These are phyloP conservation scores for Lentinula novae-zelandiae DNA, from an alignment of 1,284 basidiomycete genomes.

Conservation along the genomic window DNA sequence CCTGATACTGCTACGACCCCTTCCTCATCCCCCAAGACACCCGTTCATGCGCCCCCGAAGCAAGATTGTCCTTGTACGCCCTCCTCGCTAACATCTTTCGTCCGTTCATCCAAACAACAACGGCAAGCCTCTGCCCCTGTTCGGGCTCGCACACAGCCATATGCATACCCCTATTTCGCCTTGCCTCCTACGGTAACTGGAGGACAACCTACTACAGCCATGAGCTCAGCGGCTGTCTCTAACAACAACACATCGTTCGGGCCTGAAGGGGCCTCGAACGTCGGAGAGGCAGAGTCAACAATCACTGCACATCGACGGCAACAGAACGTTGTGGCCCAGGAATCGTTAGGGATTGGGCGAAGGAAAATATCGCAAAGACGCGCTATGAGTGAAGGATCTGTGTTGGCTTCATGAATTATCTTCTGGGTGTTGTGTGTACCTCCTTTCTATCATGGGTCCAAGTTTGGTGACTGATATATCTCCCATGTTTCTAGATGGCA, in stretches of 20 bases:
- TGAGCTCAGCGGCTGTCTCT: background rate
- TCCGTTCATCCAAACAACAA: constrained; percentile 5
- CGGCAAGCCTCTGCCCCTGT: constrained; percentile 3
- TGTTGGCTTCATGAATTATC: background rate
- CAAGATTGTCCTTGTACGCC: background rate
- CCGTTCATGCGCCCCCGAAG: background rate
- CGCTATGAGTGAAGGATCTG: background rate
- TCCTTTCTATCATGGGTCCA: background rate
- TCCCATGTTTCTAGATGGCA: background rate
- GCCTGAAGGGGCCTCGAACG: background rate
- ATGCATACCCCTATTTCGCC: constrained; percentile 15
- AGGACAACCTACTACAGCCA: background rate
- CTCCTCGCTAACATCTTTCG: background rate
- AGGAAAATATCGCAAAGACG: background rate
- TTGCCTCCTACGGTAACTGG: constrained; percentile 3
- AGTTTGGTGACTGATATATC: too few species aligned
- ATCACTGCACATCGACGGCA: background rate
- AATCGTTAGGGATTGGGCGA: constrained; percentile 1
- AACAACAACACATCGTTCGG: background rate
- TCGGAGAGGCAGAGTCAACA: background rate
- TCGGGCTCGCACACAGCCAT: constrained; percentile 12
- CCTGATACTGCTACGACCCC: background rate
- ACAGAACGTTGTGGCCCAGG: constrained; percentile 4
- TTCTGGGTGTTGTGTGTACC: background rate
- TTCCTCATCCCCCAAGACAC: background rate